These are phyloP conservation scores for Escovopsis weberi DNA, from an alignment of 2,329 filamentous ascomycete genomes.

Conservation along the genomic window DNA sequence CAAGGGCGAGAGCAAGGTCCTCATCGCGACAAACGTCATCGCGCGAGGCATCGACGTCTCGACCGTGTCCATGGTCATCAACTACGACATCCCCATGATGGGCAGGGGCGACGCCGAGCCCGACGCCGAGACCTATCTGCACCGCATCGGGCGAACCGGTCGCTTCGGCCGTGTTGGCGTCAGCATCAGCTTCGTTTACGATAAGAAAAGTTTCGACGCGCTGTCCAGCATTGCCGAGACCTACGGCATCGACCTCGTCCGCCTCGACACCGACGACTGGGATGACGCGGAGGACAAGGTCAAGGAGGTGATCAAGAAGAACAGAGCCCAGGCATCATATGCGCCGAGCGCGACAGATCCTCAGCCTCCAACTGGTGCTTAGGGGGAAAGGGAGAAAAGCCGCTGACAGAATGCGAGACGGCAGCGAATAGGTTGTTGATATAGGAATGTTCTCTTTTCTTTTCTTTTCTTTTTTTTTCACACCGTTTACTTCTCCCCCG, in stretches of 20 bases:
- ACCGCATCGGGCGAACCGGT: slow-evolving; percentile 93
- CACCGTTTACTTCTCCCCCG: too few species aligned
- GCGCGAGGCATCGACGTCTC: slow-evolving; percentile 88
- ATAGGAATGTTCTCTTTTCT: not conserved
- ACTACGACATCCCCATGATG: slow-evolving; percentile 78
- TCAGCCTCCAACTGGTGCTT: slow-evolving; percentile 14
- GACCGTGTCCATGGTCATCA: slow-evolving; percentile 94
- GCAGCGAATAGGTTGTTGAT: not conserved
- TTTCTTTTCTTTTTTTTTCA: not conserved
- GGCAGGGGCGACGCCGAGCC: slow-evolving; percentile 65
- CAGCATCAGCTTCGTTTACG: slow-evolving; percentile 86
- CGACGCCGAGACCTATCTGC: slow-evolving; percentile 90
- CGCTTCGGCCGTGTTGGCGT: slow-evolving; percentile 95
- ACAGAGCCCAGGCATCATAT: slow-evolving; percentile 41
- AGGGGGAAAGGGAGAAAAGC: slow-evolving; percentile 10
- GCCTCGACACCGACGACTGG: slow-evolving; percentile 78
- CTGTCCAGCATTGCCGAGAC: slow-evolving; percentile 66
- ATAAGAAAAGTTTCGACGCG: slow-evolving; percentile 65
- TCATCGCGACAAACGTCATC: slow-evolving; percentile 95
- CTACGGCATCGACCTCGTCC: slow-evolving; percentile 69
- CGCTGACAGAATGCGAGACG: slow-evolving; percentile 4
- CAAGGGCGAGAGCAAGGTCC: slow-evolving; percentile 74
- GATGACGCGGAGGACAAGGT: slow-evolving; percentile 75
- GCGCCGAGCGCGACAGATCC: slow-evolving; percentile 31
- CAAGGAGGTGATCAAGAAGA: slow-evolving; percentile 65